Evolutionary conservation across 2,329 filamentous ascomycete genomes (phyloP).

Genomic region (Calonectria pteridis): DNA sequence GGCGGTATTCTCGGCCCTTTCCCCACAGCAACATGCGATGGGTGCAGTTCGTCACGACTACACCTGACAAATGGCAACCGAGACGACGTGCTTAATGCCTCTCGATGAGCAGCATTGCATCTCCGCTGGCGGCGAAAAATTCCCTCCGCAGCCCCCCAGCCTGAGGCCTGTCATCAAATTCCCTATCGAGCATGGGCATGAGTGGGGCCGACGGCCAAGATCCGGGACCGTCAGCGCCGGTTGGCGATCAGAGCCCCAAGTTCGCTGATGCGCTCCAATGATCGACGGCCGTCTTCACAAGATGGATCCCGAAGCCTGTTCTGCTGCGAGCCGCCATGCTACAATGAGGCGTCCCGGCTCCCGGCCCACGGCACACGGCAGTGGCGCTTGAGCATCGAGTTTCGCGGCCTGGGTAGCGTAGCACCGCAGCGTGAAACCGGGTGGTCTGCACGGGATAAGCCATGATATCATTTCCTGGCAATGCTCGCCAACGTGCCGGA

Average conservation of each 20-base stretch:
- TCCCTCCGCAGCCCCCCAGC: not conserved
- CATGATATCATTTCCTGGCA: constrained; percentile 36
- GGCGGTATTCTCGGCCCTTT: constrained; percentile 41
- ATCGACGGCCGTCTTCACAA: not conserved
- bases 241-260: constrained; percentile 31
- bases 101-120: not conserved
- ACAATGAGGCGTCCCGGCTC: not conserved
- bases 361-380: constrained; percentile 14
- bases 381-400: not conserved
- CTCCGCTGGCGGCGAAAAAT: not conserved
- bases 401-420: constrained; percentile 1
- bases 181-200: not conserved
- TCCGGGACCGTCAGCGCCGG: constrained; percentile 1
- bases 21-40: constrained; percentile 38
- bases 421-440: constrained; percentile 23
- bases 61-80: constrained; percentile 28
- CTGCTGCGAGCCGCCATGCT: not conserved
- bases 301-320: not conserved
- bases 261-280: constrained; percentile 42
- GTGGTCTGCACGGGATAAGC: constrained; percentile 14
- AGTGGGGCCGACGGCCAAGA: not conserved
- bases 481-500: constrained; percentile 14
- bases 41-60: constrained; percentile 10
- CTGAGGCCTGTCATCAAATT: not conserved
- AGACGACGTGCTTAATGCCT: not conserved